phyloP scores from a whole-genome alignment of 148 eudicot species.

The Persicaria maculosa region DNA sequence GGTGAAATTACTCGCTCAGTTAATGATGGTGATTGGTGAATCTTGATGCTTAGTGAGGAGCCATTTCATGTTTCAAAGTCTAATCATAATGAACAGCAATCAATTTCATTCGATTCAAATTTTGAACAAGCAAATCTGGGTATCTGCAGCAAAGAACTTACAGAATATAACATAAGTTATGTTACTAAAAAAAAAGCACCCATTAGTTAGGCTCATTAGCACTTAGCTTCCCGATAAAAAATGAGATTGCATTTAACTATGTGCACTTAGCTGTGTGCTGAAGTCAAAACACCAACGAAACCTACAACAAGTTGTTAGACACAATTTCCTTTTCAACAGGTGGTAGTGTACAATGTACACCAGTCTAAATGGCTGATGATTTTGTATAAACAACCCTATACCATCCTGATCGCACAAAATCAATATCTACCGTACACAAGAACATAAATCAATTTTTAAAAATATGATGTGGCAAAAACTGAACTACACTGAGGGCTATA shows the following conservation, averaged over 20 bases:
- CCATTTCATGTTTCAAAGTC: not conserved
- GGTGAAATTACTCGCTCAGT: no score
- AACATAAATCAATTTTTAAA: not conserved
- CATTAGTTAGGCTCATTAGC: not conserved
- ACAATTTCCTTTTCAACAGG: not conserved
- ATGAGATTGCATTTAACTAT: not conserved
- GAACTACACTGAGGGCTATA: not conserved
- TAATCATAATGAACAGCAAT: not conserved
- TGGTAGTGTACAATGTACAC: not conserved
- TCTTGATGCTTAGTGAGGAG: no score
- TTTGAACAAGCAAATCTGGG: no score
- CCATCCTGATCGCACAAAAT: not conserved
- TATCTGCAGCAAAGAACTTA: no score
- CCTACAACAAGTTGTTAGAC: not conserved
- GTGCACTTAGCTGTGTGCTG: not conserved
- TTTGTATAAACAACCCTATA: not conserved
- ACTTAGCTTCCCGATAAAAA: not conserved
- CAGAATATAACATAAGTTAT: no score
- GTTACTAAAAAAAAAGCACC: no score
- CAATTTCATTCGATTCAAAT: no score
- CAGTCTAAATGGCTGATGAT: not conserved
- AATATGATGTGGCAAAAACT: not conserved
- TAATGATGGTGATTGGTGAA: no score
- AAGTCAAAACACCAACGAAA: not conserved
- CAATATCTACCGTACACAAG: not conserved